Evolutionary conservation across 2,329 filamentous ascomycete genomes (phyloP).

Genomic region (Aspergillus thermomutatus): DNA sequence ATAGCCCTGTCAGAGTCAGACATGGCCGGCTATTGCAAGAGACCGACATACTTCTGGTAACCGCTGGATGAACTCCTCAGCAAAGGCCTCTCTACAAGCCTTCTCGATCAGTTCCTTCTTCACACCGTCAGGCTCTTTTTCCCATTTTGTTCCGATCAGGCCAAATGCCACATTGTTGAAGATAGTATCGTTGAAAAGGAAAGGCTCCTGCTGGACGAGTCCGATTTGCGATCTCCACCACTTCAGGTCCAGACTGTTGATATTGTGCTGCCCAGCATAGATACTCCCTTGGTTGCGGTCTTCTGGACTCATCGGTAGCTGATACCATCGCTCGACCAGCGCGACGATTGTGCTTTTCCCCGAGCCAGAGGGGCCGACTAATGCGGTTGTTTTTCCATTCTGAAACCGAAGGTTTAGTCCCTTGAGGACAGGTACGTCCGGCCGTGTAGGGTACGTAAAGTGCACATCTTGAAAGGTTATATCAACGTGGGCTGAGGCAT

Average conservation of each 20-base stretch:
- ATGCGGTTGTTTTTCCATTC: constrained; percentile 38
- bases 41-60: constrained; percentile 43
- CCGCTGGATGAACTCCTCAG: constrained; percentile 65
- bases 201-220: neutral
- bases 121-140: constrained; percentile 27
- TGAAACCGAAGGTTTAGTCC: constrained; percentile 32
- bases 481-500: constrained; percentile 50
- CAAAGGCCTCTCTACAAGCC: constrained; percentile 66
- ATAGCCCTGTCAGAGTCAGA: constrained; percentile 51
- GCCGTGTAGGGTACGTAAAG: constrained; percentile 66
- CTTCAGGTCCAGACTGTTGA: constrained; percentile 59
- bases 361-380: constrained; percentile 46
- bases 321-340: constrained; percentile 44
- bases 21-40: neutral
- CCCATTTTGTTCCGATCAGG: constrained; percentile 39
- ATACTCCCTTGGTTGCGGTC: constrained; percentile 43
- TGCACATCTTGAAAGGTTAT: constrained; percentile 62
- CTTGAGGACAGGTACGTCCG: constrained; percentile 34
- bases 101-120: constrained; percentile 54
- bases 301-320: constrained; percentile 14
- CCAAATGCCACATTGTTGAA: constrained; percentile 62
- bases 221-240: constrained; percentile 27
- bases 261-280: constrained; percentile 50
- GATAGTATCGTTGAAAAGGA: constrained; percentile 26
- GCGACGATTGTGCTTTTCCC: constrained; percentile 47